Evolutionary conservation across 257 asterid species (phyloP), one percentile per base, ranked within the genome.

Genomic region (Salvia splendens): DNA sequence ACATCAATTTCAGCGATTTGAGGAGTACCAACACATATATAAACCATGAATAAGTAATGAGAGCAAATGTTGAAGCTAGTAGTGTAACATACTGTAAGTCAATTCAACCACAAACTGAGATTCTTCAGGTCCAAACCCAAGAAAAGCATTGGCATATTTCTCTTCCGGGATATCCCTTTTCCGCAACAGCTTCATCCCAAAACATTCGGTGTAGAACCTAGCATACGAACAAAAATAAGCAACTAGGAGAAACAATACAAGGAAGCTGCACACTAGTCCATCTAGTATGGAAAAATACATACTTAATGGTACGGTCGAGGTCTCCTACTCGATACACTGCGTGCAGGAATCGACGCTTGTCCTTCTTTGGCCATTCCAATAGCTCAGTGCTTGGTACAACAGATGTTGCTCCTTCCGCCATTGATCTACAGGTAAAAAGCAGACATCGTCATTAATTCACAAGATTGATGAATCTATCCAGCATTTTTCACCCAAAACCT

Each of bases 251-350:
- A 40, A 38, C 58, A 64, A 66, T 20, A 30, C 40, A 60, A 41
- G 58, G 52, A 58, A 65, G 48, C 40, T 45, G 38, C 55, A 73
- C 71, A 63, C 17, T 38, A 38, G n/a, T 12, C 48, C 35, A 56
- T 33, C 73, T 12, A 49, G 50, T 72, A 58, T 56, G 7, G 16
- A 55, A 52, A n/a, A 45, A 12, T n/a, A 50, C 84, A 61, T 78
- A 93, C 99, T 88, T 93, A 80, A 93, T 93, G 65, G 99, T 88
- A 58, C 92, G 91, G 9, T 93, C 97, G 28, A 93, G 99, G 84
- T 93, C 92, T 70, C 99, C 99, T 33, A 93, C 99, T 5, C 99
- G 96, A 73, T 88, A 93, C 46, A 93, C 99, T 4, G 91, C 99
- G 67, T 90, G 99, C 36, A 93, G 76, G 59, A 93, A 70, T 42